These are phyloP conservation scores for Desmodesmus armatus DNA, from an alignment of 139 green algal genomes.

Conservation along the genomic window DNA sequence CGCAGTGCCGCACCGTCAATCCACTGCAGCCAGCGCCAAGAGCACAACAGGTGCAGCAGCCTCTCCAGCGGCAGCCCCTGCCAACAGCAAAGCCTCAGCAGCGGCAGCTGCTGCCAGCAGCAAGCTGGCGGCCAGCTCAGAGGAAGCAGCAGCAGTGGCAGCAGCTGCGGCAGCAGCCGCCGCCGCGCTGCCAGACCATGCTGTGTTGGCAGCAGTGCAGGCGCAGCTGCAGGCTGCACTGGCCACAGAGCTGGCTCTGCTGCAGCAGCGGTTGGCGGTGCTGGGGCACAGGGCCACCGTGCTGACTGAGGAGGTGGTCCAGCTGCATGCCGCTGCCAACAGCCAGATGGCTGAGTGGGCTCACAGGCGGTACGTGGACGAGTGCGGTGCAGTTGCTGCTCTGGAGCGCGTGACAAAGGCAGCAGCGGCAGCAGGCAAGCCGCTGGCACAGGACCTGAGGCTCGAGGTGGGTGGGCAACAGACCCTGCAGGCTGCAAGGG, in stretches of 20 bases:
- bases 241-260: neutral
- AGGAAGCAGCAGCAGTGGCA: neutral
- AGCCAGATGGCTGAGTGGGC: constrained; percentile 59
- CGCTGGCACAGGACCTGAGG: constrained; percentile 67
- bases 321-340: constrained; percentile 35
- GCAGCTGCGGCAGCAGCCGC: constrained; percentile 28
- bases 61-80: neutral
- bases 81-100: neutral
- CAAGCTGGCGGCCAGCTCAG: neutral
- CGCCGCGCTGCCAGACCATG: constrained; percentile 4
- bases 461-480: constrained; percentile 46
- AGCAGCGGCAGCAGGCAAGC: constrained; percentile 59
- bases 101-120: neutral
- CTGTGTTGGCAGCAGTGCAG: neutral
- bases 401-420: constrained; percentile 62
- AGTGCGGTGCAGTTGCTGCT: constrained; percentile 80
- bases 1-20: neutral
- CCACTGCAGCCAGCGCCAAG: constrained; percentile 6
- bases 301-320: constrained; percentile 47
- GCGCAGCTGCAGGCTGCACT: neutral
- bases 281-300: constrained; percentile 39
- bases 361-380: constrained; percentile 61
- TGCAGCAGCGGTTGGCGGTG: constrained; percentile 32
- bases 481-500: neutral
- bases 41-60: neutral